Percentiles rank a stretch among this genome's conserved stretches.
Conservation (phyloP, 768 basidiomycete species). For the Serendipita sp. region DNA sequence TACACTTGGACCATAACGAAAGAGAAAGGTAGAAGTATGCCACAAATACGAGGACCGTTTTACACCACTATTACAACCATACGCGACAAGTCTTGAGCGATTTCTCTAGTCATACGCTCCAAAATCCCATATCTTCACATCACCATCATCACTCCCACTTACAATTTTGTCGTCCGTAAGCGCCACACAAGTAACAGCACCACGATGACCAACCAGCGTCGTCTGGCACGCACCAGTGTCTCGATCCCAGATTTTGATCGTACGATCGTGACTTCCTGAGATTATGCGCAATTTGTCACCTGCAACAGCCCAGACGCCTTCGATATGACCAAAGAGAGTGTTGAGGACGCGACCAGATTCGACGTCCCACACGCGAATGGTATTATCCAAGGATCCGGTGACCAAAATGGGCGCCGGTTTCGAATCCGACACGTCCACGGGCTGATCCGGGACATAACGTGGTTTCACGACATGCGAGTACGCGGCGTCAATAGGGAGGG, state of each 20-base stretch:
- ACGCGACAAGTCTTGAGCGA: neutral
- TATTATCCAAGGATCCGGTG: conserved; percentile 86
- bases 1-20: neutral
- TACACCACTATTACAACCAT: neutral
- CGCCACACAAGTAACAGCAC: conserved; percentile 80
- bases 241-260: conserved; percentile 95
- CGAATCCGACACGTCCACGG: neutral
- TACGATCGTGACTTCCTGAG: conserved; percentile 87
- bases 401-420: conserved; percentile 49
- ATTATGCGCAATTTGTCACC: conserved; percentile 83
- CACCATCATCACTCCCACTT: conserved; percentile 88
- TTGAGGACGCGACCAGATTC: conserved; percentile 59
- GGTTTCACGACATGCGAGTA: neutral
- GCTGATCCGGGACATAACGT: conserved; percentile 6
- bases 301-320: conserved; percentile 94
- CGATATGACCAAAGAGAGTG: conserved; percentile 94
- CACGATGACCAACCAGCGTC: conserved; percentile 86
- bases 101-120: conserved; percentile 14
- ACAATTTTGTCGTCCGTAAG: conserved; percentile 91
- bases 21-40: neutral
- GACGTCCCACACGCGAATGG: conserved; percentile 91
- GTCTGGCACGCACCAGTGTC: conserved; percentile 76
- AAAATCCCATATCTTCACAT: conserved; percentile 67
- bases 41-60: neutral
- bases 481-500: neutral